A percentile compares a stretch with the other conserved stretches of the same genome.
phyloP scores from a whole-genome alignment of 371 early-diverging fungal species.

The Syncephalis fuscata region DNA sequence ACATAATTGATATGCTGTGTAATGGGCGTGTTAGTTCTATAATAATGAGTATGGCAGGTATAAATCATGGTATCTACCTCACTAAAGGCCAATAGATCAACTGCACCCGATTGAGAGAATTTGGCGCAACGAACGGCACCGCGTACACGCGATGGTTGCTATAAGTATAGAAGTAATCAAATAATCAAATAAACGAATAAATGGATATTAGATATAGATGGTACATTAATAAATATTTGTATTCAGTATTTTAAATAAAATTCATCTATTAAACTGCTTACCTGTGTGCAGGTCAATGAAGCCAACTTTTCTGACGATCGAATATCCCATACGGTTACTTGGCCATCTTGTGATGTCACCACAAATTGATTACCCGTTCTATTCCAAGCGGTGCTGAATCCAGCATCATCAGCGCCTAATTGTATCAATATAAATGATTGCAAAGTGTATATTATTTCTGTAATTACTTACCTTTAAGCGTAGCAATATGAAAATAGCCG shows the following conservation, averaged over 20 bases:
- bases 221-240: too few species aligned
- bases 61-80: conserved; percentile 25
- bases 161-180: too few species aligned
- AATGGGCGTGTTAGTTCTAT: neutral
- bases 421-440: neutral
- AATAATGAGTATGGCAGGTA: neutral
- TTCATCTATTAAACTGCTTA: neutral
- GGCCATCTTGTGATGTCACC: conserved; percentile 69
- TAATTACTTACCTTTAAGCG: conserved; percentile 31
- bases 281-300: conserved; percentile 23
- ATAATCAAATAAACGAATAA: too few species aligned
- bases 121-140: conserved; percentile 75
- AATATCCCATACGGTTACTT: conserved; percentile 62
- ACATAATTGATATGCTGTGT: conserved; percentile 60
- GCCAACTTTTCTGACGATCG: conserved; percentile 29
- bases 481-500: conserved; percentile 40
- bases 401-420: conserved; percentile 26
- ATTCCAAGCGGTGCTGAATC: conserved; percentile 71
- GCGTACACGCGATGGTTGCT: conserved; percentile 35
- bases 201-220: too few species aligned
- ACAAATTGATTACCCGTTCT: conserved; percentile 55
- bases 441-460: neutral
- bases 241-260: too few species aligned
- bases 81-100: conserved; percentile 65
- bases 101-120: conserved; percentile 59